Evolutionary conservation across 306 rosid genomes (phyloP).

Genomic region (Vachellia collinsii): DNA sequence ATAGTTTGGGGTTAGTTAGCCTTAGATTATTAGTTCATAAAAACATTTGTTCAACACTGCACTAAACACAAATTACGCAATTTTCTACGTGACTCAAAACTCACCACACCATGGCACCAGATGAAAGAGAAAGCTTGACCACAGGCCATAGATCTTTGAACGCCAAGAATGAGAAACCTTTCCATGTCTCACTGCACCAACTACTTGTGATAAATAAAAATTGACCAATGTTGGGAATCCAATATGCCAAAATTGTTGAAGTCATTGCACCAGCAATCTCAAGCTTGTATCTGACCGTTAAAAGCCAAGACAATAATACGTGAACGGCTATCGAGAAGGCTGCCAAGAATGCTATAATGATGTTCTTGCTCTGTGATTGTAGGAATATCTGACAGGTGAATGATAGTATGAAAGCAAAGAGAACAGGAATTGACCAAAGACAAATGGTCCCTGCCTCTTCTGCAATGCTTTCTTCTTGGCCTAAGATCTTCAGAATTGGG

Average conservation of each 20-base stretch:
- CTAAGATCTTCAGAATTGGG: slow-evolving; percentile 39
- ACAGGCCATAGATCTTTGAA: slow-evolving; percentile 59
- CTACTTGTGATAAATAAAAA: slow-evolving; percentile 51
- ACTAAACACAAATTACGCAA: too few species aligned
- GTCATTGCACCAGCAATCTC: slow-evolving; percentile 54
- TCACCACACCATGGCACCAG: slow-evolving; percentile 53
- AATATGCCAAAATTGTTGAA: slow-evolving; percentile 38
- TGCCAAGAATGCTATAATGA: slow-evolving; percentile 48
- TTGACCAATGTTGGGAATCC: slow-evolving; percentile 55
- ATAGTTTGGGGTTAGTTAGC: too few species aligned
- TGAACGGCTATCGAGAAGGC: slow-evolving; percentile 38
- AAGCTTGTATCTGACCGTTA: slow-evolving; percentile 28
- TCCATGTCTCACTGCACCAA: slow-evolving; percentile 53
- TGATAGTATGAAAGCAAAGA: slow-evolving; percentile 40
- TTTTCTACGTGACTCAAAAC: too few species aligned
- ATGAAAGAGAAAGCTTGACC: slow-evolving; percentile 55
- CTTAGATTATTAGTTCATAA: too few species aligned
- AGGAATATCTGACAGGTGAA: slow-evolving; percentile 51
- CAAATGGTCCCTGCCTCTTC: slow-evolving; percentile 42
- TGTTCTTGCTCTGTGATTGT: slow-evolving; percentile 57
- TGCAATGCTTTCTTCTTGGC: slow-evolving; percentile 38
- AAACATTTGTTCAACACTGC: too few species aligned
- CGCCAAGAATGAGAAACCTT: slow-evolving; percentile 51
- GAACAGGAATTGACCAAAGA: slow-evolving; percentile 36
- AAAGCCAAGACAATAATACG: slow-evolving; percentile 43